Evolutionary conservation across 768 basidiomycete genomes (phyloP), one percentile per base, ranked within the genome.

Genomic region (Dentipellis sp.): DNA sequence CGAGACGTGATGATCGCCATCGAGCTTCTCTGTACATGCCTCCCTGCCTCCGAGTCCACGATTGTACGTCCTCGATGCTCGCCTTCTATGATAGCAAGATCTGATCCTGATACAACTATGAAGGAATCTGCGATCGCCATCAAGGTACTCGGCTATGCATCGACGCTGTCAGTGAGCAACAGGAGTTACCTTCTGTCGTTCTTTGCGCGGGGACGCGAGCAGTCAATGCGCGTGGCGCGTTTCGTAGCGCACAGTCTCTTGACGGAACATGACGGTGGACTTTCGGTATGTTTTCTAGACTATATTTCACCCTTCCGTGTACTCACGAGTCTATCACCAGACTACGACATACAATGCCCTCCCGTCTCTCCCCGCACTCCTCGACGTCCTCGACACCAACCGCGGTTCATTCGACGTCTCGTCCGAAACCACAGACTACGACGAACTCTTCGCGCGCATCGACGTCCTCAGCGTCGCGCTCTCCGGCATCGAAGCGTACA

Each of bases 381-480:
- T 90, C 58, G 75, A 81, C 21, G 63, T 85, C 39, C 59, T 78
- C 17, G 66, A 73, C 53, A 69, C 74, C 22, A 74, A 78, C 11
- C 74, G 78, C 17, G 82, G 54, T n/a, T 23, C 23, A 9, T 63
- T 63, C 48, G 45, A 59, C 9, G 49, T 63, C 42, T 52, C 53
- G 23, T 52, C 66, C 34, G 63, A 64, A 1, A 72, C n/a, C 16
- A 49, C 78, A 3, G 80, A 88, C 67, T 90, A 83, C 56, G 76
- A 81, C 36, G 76, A 79, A 38, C 72, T 91, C 64, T 69, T 74
- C 5, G 76, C 76, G 64, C 72, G 81, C 58, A 70, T 83, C 12
- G 69, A 72, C 17, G 75, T 90, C 35, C 75, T 90, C n/a, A 73
- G 75, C 21, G 68, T 80, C 10, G 84, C 80, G 6, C 64, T 88